Evolutionary conservation across 1,284 basidiomycete genomes (phyloP).

Genomic region (Bothia castanella): DNA sequence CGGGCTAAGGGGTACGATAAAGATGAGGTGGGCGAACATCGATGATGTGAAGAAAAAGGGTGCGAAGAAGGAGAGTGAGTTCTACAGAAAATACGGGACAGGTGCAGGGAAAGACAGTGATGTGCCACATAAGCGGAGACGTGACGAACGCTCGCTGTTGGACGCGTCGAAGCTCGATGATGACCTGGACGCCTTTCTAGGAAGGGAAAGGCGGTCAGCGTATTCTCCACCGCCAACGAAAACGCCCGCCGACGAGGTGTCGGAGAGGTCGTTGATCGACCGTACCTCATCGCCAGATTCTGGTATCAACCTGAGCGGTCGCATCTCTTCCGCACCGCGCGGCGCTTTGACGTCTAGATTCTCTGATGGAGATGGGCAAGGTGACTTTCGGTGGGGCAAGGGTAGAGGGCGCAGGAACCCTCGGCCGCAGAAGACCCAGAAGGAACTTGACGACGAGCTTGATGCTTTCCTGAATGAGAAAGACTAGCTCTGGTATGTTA

Average conservation of each 20-base stretch:
- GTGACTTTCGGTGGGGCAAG: constrained; percentile 17
- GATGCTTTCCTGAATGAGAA: constrained; percentile 65
- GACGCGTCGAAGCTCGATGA: constrained; percentile 38
- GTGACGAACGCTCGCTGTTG: constrained; percentile 26
- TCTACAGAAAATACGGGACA: constrained; percentile 69
- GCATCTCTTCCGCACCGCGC: constrained; percentile 44
- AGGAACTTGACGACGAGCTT: constrained; percentile 73
- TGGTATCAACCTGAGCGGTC: constrained; percentile 39
- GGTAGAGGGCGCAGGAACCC: constrained; percentile 32
- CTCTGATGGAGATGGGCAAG: constrained; percentile 25
- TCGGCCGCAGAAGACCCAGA: constrained; percentile 55
- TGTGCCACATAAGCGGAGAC: constrained; percentile 38
- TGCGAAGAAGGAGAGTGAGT: constrained; percentile 63
- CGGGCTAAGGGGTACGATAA: constrained; percentile 58
- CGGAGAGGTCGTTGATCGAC: constrained; percentile 49
- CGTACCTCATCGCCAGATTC: constrained; percentile 48
- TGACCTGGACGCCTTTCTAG: constrained; percentile 64
- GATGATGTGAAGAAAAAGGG: constrained; percentile 73
- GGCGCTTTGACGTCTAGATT: constrained; percentile 24
- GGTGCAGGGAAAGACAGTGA: constrained; percentile 53
- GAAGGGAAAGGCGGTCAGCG: constrained; percentile 36
- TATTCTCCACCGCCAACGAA: constrained; percentile 50
- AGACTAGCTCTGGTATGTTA: constrained; percentile 24
- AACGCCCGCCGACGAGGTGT: constrained; percentile 62
- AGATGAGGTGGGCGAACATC: constrained; percentile 65